Evolutionary conservation across 352 stramenopile species (phyloP).

Genomic region (Globisporangium apiculatum): DNA sequence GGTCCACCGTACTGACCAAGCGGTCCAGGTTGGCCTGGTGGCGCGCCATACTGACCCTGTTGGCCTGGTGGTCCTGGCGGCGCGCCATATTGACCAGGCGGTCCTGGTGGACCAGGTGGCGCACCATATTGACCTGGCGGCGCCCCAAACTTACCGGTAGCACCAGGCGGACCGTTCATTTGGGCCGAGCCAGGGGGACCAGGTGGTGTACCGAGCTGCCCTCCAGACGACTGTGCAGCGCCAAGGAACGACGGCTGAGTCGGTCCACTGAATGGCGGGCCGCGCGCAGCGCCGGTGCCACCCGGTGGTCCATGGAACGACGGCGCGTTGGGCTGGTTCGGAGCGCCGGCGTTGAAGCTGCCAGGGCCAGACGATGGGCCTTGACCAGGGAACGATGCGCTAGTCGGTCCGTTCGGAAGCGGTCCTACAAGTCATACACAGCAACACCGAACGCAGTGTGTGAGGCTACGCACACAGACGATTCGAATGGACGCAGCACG

Average conservation of each 20-base stretch:
- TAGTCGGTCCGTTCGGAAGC: slow-evolving; percentile 18
- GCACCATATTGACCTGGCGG: slow-evolving; percentile 3
- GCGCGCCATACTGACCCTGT: background rate
- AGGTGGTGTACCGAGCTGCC: slow-evolving; percentile 1
- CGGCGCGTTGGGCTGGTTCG: slow-evolving; percentile 7
- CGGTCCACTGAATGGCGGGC: slow-evolving; percentile 4
- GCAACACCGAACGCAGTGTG: too few species aligned
- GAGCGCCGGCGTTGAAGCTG: slow-evolving; percentile 8
- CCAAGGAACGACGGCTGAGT: slow-evolving; percentile 8
- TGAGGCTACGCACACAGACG: too few species aligned
- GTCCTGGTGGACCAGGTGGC: slow-evolving; percentile 10
- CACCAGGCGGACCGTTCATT: slow-evolving; percentile 5
- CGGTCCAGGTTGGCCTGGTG: slow-evolving; percentile 10
- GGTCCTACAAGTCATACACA: slow-evolving; percentile 2
- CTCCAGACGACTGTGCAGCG: slow-evolving; percentile 4
- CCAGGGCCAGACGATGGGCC: slow-evolving; percentile 8
- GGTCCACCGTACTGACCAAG: slow-evolving; percentile 13
- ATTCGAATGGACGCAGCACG: background rate
- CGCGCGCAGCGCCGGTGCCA: slow-evolving; percentile 13
- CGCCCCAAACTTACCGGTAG: background rate
- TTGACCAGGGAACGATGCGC: slow-evolving; percentile 18
- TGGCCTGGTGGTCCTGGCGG: background rate
- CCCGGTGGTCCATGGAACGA: slow-evolving; percentile 13
- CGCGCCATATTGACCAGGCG: slow-evolving; percentile 13
- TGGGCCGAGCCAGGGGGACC: slow-evolving; percentile 11